Base-by-base conservation (phyloP, 2,329 filamentous ascomycete genomes). In the Ploettnerulaceae sp. region DNA sequence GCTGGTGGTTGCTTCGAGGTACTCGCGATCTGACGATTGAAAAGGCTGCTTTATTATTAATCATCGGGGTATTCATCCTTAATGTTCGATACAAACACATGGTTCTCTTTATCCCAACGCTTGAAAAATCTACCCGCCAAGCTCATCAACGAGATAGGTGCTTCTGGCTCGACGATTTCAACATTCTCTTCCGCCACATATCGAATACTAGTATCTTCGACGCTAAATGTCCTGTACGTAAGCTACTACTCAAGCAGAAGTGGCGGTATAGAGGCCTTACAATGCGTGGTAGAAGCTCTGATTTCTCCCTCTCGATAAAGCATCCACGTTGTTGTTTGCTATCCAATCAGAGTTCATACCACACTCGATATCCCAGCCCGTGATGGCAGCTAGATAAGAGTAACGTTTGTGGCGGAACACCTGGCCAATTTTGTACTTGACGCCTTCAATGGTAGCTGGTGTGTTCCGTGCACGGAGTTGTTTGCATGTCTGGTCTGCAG, bases 111-210 rank as follows among this genome's bases (percentile, higher is more conserved):
- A 66, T 96, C 87, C 73, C 89, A 97, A 32, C 89, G 75, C 66
- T 88, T 94, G 66, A 98, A 97, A 65, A 87, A 88, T 58, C 83
- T 84, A 0, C 93, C 93, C 3, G 89, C 88, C 55, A 86, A 67
- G 35, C 73, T 72, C 61, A 88, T 75, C 52, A 94, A 71, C 18
- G 76, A 67, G n/a, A 75, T 67, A 0, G 76, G 73, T 2, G 84
- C 67, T 25, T 71, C 56, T 55, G 69, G 64, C 41, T 64, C 36
- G 59, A 88, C 68, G n/a, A 82, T 67, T 48, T 81, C 69, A 46
- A 96, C 84, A 57, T 90, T 95, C 58, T 90, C 84, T 61, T 94
- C 82, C 0, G 88, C 84, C 3, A 90, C 82, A 60, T 90, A 87
- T 33, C 86, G 77, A 42, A 84, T 75, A 41, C 75, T 82, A 41